Percentiles rank a stretch among this genome's conserved stretches.
phyloP scores from a whole-genome alignment of 1,284 basidiomycete genomes.

The Ganoderma lucidum region DNA sequence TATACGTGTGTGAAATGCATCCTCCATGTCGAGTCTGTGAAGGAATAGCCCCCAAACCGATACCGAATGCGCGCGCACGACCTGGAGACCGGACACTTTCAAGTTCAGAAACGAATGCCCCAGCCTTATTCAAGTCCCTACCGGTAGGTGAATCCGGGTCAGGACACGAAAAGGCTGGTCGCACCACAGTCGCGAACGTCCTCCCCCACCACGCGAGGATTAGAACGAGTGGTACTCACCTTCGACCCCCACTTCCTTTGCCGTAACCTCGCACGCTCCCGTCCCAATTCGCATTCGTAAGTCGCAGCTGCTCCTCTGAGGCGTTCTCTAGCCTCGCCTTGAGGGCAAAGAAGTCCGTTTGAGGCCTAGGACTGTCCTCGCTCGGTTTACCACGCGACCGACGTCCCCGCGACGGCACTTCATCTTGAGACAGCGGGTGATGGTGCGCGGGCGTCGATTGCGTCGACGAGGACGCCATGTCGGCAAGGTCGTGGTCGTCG shows the following conservation, averaged over 20 bases:
- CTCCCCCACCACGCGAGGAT: neutral
- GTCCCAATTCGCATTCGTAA: constrained; percentile 57
- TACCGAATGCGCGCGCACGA: neutral
- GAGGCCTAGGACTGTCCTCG: constrained; percentile 39
- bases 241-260: constrained; percentile 42
- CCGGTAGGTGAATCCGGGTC: neutral
- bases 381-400: constrained; percentile 47
- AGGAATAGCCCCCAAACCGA: neutral
- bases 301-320: constrained; percentile 38
- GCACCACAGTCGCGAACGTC: neutral
- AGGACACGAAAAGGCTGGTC: neutral
- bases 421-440: constrained; percentile 69
- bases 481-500: constrained; percentile 18
- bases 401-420: constrained; percentile 53
- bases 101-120: neutral
- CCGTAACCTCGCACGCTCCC: constrained; percentile 66
- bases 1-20: too few relatives aligned
- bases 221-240: constrained; percentile 13
- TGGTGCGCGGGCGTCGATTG: constrained; percentile 64
- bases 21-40: neutral
- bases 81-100: neutral
- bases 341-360: constrained; percentile 63
- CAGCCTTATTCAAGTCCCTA: neutral
- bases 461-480: constrained; percentile 44
- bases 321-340: constrained; percentile 65